phyloP scores from a whole-genome alignment of 257 asterid genomes.

The Solanum ahanhuiri region DNA sequence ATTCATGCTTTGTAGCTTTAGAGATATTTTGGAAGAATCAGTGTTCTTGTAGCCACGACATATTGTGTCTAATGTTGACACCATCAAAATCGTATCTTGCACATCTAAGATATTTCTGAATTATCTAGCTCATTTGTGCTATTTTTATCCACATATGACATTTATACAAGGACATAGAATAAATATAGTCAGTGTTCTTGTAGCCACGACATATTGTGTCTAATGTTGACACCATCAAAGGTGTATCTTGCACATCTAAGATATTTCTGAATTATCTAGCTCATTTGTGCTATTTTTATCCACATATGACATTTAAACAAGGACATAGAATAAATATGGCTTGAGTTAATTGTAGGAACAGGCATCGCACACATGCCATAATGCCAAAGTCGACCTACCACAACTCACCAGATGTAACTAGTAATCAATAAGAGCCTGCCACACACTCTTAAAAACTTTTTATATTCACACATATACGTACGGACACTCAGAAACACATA shows the following conservation, averaged over 20 bases:
- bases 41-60: not conserved
- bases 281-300: not conserved
- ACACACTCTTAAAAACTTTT: not conserved
- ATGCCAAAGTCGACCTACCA: not conserved
- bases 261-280: not conserved
- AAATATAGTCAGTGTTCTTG: not conserved
- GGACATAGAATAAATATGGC: not conserved
- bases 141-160: not conserved
- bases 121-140: not conserved
- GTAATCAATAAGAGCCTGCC: not conserved
- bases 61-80: not conserved
- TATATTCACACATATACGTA: not conserved
- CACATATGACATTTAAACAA: not conserved
- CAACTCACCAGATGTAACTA: not conserved
- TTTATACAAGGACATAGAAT: not conserved
- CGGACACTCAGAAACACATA: not conserved
- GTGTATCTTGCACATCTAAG: constrained; percentile 12
- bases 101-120: constrained; percentile 14
- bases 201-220: not conserved
- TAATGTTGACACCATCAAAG: not conserved
- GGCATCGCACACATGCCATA: not conserved
- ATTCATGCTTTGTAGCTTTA: not conserved
- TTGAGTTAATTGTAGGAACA: not conserved
- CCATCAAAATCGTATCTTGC: not conserved
- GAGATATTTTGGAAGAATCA: not conserved